A percentile compares a stretch with the other conserved stretches of the same genome.
Evolutionary conservation across 768 basidiomycete genomes (phyloP).

Genomic region (Trametes meyenii): DNA sequence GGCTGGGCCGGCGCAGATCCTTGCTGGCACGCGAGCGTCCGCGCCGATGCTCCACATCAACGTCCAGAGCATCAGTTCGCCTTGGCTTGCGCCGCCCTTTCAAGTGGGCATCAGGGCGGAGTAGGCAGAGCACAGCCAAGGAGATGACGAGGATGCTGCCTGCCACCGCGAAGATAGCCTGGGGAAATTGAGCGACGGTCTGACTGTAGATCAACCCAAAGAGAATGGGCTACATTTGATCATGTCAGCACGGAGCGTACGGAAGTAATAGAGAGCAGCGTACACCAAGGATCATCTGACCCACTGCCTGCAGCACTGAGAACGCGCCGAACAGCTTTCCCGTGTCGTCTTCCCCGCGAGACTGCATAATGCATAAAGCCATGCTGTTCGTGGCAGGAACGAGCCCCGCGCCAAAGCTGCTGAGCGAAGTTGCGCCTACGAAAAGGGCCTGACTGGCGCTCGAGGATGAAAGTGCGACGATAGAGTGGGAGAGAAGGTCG

Average conservation of each 20-base stretch:
- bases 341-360: conserved; percentile 39
- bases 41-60: conserved; percentile 32
- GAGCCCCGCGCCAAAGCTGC: conserved; percentile 68
- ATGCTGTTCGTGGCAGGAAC: conserved; percentile 74
- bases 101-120: conserved; percentile 39
- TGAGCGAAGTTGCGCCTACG: conserved; percentile 60
- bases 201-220: conserved; percentile 68
- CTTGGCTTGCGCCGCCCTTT: conserved; percentile 21
- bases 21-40: conserved; percentile 42
- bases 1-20: conserved; percentile 32
- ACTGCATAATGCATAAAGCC: conserved; percentile 65
- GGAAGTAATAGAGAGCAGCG: conserved; percentile 18
- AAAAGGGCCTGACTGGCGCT: conserved; percentile 51
- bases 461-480: conserved; percentile 57
- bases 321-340: conserved; percentile 75
- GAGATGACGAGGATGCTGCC: conserved; percentile 55
- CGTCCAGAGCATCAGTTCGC: conserved; percentile 7
- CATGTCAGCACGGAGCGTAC: conserved; percentile 6
- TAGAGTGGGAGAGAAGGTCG: conserved; percentile 64
- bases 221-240: conserved; percentile 56
- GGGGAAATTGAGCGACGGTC: conserved; percentile 66
- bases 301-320: conserved; percentile 65
- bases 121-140: conserved; percentile 47
- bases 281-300: conserved; percentile 61
- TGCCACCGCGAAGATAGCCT: conserved; percentile 68